These are phyloP conservation scores for Magnusiomyces ingens DNA, from an alignment of 1,139 yeast species.

Conservation along the genomic window DNA sequence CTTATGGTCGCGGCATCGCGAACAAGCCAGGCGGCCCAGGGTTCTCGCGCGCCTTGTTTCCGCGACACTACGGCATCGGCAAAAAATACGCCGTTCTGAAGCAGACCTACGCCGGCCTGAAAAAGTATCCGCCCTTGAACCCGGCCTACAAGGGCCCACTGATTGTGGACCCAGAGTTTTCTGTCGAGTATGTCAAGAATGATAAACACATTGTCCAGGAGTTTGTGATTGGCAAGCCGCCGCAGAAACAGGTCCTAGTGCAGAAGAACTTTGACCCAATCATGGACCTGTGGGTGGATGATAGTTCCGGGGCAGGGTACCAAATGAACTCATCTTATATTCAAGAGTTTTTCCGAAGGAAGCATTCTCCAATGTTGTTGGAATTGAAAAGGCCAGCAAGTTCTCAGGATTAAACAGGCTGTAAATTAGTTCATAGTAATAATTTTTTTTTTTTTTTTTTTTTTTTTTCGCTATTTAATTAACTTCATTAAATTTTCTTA, in stretches of 20 bases:
- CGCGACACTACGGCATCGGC: conserved; percentile 1
- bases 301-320: too few species aligned
- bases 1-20: conserved; percentile 2
- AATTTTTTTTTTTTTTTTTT: too few species aligned
- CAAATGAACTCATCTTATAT: not conserved
- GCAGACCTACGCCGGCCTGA: not conserved
- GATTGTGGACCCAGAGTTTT: conserved; percentile 5
- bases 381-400: not conserved
- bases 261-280: not conserved
- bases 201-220: not conserved
- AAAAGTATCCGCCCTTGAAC: not conserved
- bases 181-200: not conserved
- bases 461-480: too few species aligned
- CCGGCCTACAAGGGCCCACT: not conserved
- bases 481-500: too few species aligned
- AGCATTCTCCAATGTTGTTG: not conserved
- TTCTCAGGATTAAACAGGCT: too few species aligned
- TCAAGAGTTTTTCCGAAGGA: conserved; percentile 2
- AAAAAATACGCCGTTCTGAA: not conserved
- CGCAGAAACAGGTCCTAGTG: not conserved
- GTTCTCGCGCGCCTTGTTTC: not conserved
- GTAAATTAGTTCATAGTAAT: too few species aligned
- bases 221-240: not conserved
- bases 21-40: not conserved
- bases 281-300: not conserved